Base-by-base conservation (phyloP, 306 rosid genomes). In the Lathyrus tuberosus region DNA sequence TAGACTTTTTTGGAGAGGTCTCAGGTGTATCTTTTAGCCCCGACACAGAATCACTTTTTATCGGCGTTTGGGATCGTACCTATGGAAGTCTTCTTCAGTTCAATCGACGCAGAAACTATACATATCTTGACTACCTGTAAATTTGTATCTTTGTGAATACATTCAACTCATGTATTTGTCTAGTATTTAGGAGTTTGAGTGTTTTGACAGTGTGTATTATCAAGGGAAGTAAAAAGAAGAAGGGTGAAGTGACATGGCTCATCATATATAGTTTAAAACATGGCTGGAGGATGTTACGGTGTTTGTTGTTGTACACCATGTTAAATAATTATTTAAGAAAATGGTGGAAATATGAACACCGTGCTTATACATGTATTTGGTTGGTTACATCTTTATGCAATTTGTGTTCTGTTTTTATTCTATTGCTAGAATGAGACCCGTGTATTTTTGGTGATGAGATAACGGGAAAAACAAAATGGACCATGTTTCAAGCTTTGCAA, bases 11-110 rank as follows among this genome's bases (percentile, higher is more conserved):
- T 26, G 97, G 97, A 47, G 97, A 91, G 87, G 83, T 91, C 75
- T 86, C 97, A 17, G 96, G 97, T 48, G 79, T 91, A 65, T 88
- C 97, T n/a, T 88, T 91, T 83, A 91, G 97, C 84, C 97, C 97
- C 0, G 97, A 91, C 77, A 85, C 97, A 0, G 96, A 91, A 71
- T 86, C 96, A 0, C 96, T 91, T 35, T 91, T 91, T 52, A 68
- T 91, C 0, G 97, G 97, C 33, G 89, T 86, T 24, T 88, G 91
- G 93, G 93, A 91, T 79, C 97, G 91, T 49, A 89, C 91, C 13
- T 88, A 89, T 41, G 93, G 97, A 73, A 86, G 97, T 78, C 96
- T 91, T 49, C 89, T 91, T 8, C 96, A 91, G 86, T 87, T 80
- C 73, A 87, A 85, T 5, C 82, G 97, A 20, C 71, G 70, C 49